Evolutionary conservation across 257 asterid species (phyloP).

Genomic region (Mitragyna speciosa): DNA sequence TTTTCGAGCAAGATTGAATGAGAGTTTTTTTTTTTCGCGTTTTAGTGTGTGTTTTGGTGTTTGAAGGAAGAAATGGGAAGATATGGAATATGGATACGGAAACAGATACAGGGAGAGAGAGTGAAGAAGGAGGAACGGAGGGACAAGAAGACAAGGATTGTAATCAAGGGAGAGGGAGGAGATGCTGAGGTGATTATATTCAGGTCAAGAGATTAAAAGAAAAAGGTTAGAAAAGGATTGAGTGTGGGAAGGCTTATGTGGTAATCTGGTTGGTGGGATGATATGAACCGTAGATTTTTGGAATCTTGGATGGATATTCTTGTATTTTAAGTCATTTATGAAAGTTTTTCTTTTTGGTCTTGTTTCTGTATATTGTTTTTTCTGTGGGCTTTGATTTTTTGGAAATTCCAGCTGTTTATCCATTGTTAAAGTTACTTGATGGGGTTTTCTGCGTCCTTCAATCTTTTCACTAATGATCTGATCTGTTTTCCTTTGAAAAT

Average conservation of each 20-base stretch:
- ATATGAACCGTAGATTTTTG: not conserved
- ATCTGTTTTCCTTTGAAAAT: too few relatives aligned
- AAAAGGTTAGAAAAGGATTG: not conserved
- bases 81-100: not conserved
- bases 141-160: slow-evolving; percentile 14
- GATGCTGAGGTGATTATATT: slow-evolving; percentile 24
- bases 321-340: not conserved
- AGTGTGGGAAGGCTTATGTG: not conserved
- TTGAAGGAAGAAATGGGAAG: not conserved
- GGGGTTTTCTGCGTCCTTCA: not conserved
- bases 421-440: not conserved
- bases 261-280: not conserved
- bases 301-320: too few relatives aligned
- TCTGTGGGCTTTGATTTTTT: not conserved
- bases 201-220: not conserved
- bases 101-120: slow-evolving; percentile 15
- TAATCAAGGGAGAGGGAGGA: slow-evolving; percentile 4
- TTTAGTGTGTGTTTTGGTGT: slow-evolving; percentile 10
- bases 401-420: not conserved
- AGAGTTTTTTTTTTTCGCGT: not conserved
- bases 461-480: not conserved
- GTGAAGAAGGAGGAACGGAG: not conserved
- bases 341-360: not conserved
- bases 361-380: not conserved
- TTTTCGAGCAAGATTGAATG: slow-evolving; percentile 9